These are phyloP conservation scores for Talaromyces liani DNA, from an alignment of 495 filamentous ascomycete genomes.

Conservation along the genomic window DNA sequence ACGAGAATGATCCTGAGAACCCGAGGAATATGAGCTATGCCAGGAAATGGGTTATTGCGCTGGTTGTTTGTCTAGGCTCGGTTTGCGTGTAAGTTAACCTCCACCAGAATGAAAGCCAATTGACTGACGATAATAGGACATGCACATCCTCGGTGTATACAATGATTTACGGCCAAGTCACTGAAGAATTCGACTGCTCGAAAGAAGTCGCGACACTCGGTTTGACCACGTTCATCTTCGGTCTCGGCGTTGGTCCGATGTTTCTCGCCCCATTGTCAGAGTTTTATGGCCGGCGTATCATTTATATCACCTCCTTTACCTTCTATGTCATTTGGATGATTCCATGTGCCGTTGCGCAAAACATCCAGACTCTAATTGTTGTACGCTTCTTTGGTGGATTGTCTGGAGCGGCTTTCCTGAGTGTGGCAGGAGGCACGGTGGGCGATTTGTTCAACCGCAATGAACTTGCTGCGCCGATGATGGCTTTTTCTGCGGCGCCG, in stretches of 20 bases:
- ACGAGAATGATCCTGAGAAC: slow-evolving; percentile 64
- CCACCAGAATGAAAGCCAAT: not conserved
- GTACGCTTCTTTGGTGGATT: slow-evolving; percentile 80
- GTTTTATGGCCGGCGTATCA: slow-evolving; percentile 83
- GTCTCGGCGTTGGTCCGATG: slow-evolving; percentile 63
- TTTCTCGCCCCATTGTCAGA: slow-evolving; percentile 60
- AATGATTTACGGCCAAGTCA: slow-evolving; percentile 75
- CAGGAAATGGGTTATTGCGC: slow-evolving; percentile 71
- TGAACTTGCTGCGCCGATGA: slow-evolving; percentile 69
- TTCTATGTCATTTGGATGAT: slow-evolving; percentile 82
- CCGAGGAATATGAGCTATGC: slow-evolving; percentile 61
- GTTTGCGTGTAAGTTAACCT: slow-evolving; percentile 74
- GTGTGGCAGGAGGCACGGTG: slow-evolving; percentile 84
- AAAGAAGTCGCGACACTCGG: slow-evolving; percentile 71
- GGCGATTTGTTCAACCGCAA: slow-evolving; percentile 78
- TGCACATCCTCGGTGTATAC: slow-evolving; percentile 88
- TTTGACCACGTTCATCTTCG: slow-evolving; percentile 71
- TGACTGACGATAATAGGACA: slow-evolving; percentile 46
- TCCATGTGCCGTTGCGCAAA: slow-evolving; percentile 78
- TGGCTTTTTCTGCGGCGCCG: slow-evolving; percentile 71
- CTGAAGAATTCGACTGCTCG: slow-evolving; percentile 62
- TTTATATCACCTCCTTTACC: slow-evolving; percentile 72
- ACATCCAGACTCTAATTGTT: slow-evolving; percentile 76
- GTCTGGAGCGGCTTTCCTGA: slow-evolving; percentile 79
- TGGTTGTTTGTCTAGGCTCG: slow-evolving; percentile 62